These are phyloP conservation scores for Epichloe sp. DNA, from an alignment of 2,329 filamentous ascomycete species.

Conservation along the genomic window DNA sequence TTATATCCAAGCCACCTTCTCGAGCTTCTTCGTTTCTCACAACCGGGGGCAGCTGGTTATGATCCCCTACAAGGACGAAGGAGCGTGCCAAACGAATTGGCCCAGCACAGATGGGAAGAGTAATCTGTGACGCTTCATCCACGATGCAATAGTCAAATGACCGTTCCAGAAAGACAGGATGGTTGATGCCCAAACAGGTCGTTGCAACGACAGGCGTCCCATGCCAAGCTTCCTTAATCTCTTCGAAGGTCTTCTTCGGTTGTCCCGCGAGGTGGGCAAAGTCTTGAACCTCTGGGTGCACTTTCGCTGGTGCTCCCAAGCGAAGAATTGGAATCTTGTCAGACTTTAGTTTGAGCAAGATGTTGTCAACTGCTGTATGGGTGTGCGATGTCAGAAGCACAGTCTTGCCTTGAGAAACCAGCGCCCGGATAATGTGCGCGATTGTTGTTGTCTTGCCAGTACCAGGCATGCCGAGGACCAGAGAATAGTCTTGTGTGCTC, in stretches of 20 bases:
- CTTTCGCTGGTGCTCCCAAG: constrained; percentile 72
- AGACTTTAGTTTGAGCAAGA: constrained; percentile 76
- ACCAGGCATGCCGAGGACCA: constrained; percentile 97
- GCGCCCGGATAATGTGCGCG: constrained; percentile 84
- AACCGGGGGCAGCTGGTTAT: constrained; percentile 92
- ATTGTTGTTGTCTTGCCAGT: constrained; percentile 98
- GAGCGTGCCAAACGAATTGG: constrained; percentile 86
- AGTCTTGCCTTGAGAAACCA: constrained; percentile 81
- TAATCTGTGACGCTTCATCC: constrained; percentile 96
- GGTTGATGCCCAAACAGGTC: constrained; percentile 84
- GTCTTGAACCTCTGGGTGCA: constrained; percentile 75
- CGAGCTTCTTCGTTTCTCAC: constrained; percentile 86
- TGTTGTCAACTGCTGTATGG: constrained; percentile 96
- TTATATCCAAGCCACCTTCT: constrained; percentile 77
- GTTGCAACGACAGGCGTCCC: constrained; percentile 83
- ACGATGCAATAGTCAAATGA: constrained; percentile 98
- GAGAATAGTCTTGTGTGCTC: constrained; percentile 84
- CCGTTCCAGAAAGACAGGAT: constrained; percentile 75
- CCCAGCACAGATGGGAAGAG: constrained; percentile 82
- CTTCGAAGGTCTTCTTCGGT: constrained; percentile 64
- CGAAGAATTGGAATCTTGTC: constrained; percentile 69
- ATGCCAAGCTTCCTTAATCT: constrained; percentile 74
- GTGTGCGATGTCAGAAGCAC: constrained; percentile 92
- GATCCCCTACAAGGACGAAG: constrained; percentile 92
- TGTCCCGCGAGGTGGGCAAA: constrained; percentile 71